Percentiles rank a stretch among this genome's conserved stretches.
Conservation (phyloP, 1,139 yeast genomes). For the Yamadazyma diddensiae region DNA sequence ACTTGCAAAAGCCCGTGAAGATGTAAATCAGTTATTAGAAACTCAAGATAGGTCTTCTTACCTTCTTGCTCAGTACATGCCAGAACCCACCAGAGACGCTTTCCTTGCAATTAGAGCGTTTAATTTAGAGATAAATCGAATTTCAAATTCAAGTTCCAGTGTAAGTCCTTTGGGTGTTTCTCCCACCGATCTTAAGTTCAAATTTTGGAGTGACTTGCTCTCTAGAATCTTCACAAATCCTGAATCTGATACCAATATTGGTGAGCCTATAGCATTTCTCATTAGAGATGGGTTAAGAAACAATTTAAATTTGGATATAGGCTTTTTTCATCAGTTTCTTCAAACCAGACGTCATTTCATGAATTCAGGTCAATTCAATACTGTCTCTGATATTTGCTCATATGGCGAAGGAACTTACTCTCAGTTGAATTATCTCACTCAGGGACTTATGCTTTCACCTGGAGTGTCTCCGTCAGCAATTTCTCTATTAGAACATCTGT, state of each 20-base stretch:
- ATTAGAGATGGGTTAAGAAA: slow-evolving; percentile 47
- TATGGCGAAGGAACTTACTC: slow-evolving; percentile 82
- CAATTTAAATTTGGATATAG: slow-evolving; percentile 50
- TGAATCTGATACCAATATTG: slow-evolving; percentile 35
- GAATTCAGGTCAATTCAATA: slow-evolving; percentile 44
- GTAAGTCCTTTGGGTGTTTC: slow-evolving; percentile 37
- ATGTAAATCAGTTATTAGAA: slow-evolving; percentile 39
- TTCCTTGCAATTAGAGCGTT: slow-evolving; percentile 70
- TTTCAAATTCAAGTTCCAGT: slow-evolving; percentile 32
- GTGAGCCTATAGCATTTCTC: slow-evolving; percentile 68
- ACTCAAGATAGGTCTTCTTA: slow-evolving; percentile 63
- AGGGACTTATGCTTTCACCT: slow-evolving; percentile 60
- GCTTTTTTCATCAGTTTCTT: slow-evolving; percentile 58
- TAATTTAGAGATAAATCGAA: slow-evolving; percentile 63
- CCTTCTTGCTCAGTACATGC: slow-evolving; percentile 66
- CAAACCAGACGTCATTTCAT: slow-evolving; percentile 58
- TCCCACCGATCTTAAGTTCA: slow-evolving; percentile 53
- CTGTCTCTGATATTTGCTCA: slow-evolving; percentile 60
- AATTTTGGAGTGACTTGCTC: slow-evolving; percentile 59
- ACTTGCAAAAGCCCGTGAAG: slow-evolving; percentile 37
- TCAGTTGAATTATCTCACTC: slow-evolving; percentile 67
- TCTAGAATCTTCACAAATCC: slow-evolving; percentile 41
- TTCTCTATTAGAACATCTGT: slow-evolving; percentile 45
- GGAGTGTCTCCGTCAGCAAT: slow-evolving; percentile 57
- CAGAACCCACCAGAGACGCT: slow-evolving; percentile 62